These are phyloP conservation scores for Camelina neglecta DNA, from an alignment of 345 rosid species.

Conservation along the genomic window DNA sequence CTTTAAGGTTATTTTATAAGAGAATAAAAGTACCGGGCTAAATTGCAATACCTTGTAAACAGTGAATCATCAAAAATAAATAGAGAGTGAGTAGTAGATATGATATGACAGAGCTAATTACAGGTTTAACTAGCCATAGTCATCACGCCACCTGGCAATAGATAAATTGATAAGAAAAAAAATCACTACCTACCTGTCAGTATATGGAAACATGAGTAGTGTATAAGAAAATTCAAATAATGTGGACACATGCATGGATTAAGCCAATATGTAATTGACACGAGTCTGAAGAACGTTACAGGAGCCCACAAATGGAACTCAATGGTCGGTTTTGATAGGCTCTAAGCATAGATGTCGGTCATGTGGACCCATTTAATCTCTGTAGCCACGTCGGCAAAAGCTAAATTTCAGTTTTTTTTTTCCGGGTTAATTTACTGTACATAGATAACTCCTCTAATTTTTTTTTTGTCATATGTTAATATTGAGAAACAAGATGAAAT, in stretches of 20 bases:
- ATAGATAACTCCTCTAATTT: neutral
- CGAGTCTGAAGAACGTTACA: neutral
- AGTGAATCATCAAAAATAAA: neutral
- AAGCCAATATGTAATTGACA: neutral
- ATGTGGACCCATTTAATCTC: slow-evolving; percentile 6
- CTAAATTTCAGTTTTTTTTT: neutral
- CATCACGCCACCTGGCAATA: slow-evolving; percentile 1
- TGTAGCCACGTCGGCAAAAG: neutral
- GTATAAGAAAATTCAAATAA: neutral
- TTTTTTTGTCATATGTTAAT: too few species aligned
- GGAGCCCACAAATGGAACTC: neutral
- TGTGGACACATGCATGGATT: neutral
- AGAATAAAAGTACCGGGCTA: neutral
- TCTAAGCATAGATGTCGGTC: slow-evolving; percentile 33
- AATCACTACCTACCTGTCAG: neutral
- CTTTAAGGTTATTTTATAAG: neutral
- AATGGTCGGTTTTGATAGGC: slow-evolving; percentile 25
- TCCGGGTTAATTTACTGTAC: neutral
- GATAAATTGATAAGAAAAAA: slow-evolving; percentile 1
- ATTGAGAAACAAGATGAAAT: too few species aligned
- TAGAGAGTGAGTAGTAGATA: too few species aligned
- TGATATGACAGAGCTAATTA: neutral
- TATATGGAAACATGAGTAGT: neutral
- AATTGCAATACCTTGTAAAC: neutral
- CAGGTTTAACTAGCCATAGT: neutral